Evolutionary conservation across 768 basidiomycete species (phyloP).

Genomic region (Collybiopsis luxurians): DNA sequence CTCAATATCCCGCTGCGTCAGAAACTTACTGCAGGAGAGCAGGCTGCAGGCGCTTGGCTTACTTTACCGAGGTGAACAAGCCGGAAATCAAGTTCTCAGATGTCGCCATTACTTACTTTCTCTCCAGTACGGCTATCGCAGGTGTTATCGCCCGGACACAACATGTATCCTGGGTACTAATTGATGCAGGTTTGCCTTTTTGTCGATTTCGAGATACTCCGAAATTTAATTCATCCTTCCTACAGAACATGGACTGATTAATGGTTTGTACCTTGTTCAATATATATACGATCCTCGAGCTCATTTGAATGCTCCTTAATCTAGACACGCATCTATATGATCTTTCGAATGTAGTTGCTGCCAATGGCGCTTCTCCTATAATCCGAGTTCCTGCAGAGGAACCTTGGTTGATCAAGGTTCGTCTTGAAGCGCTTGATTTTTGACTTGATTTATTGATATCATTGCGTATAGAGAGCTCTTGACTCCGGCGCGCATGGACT

Average conservation of each 20-base stretch:
- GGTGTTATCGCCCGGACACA: conserved; percentile 17
- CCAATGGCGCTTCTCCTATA: conserved; percentile 38
- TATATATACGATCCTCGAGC: no score
- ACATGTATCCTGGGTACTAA: conserved; percentile 19
- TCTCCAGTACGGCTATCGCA: conserved; percentile 18
- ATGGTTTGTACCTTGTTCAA: conserved; percentile 11
- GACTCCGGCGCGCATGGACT: conserved; percentile 43
- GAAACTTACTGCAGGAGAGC: conserved; percentile 13
- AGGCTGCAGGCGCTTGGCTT: conserved; percentile 21
- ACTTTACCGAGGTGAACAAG: conserved; percentile 17
- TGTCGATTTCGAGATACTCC: neutral
- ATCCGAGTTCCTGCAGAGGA: conserved; percentile 50
- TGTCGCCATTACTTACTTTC: neutral
- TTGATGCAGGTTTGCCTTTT: conserved; percentile 17
- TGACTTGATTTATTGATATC: neutral
- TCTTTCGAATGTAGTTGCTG: conserved; percentile 30
- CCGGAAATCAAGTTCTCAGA: neutral
- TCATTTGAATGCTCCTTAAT: no score
- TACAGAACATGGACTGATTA: conserved; percentile 14
- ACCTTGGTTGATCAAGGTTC: conserved; percentile 45
- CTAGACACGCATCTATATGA: conserved; percentile 21
- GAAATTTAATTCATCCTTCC: neutral
- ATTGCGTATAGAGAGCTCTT: conserved; percentile 31
- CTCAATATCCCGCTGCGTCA: conserved; percentile 19
- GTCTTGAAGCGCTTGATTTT: neutral